These are phyloP conservation scores for Ogataea trehaloabstinens DNA, from an alignment of 805 yeast species.

Conservation along the genomic window DNA sequence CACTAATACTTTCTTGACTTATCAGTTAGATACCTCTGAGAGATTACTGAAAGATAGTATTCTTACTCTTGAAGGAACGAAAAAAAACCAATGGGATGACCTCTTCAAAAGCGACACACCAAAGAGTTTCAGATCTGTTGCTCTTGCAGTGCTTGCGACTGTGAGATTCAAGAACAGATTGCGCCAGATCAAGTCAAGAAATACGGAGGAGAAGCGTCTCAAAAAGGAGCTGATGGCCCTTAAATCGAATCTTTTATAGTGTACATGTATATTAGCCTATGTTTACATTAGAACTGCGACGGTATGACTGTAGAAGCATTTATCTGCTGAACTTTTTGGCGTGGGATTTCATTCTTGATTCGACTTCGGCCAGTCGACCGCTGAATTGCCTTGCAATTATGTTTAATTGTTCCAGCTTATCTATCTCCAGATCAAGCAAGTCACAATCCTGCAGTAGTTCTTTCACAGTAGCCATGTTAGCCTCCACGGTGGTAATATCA, in stretches of 20 bases:
- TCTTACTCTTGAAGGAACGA: constrained; percentile 21
- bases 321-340: constrained; percentile 12
- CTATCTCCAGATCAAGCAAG: constrained; percentile 28
- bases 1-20: constrained; percentile 31
- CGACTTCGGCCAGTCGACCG: constrained; percentile 22
- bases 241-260: not conserved
- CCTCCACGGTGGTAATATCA: constrained; percentile 21
- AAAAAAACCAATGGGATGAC: not conserved
- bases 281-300: not conserved
- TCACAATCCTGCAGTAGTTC: constrained; percentile 24
- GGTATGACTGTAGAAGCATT: not conserved
- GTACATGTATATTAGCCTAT: constrained; percentile 11
- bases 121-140: constrained; percentile 26
- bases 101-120: constrained; percentile 10
- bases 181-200: constrained; percentile 19
- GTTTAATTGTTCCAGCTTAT: constrained; percentile 33
- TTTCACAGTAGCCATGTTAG: constrained; percentile 18
- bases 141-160: constrained; percentile 37
- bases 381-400: constrained; percentile 31
- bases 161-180: constrained; percentile 36
- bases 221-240: constrained; percentile 12
- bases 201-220: constrained; percentile 13
- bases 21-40: constrained; percentile 27
- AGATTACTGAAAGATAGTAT: constrained; percentile 25
- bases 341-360: constrained; percentile 17